Evolutionary conservation across 176 grass and related monocot species (phyloP).

Genomic region (Oryza glaberrima): DNA sequence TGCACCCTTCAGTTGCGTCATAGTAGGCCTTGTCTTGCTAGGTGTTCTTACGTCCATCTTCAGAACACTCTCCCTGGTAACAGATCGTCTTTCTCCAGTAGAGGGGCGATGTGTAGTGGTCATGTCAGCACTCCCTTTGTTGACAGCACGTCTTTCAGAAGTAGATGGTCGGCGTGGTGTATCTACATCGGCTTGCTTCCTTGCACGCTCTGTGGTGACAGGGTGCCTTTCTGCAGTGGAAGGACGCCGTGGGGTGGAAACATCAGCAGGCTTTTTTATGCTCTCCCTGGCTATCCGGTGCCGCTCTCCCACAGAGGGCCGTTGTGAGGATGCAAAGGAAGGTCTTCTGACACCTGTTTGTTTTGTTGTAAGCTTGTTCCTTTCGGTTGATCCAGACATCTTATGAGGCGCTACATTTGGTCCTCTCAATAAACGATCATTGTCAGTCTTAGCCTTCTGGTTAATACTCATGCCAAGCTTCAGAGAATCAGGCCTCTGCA

Average conservation of each 20-base stretch:
- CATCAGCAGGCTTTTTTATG: slow-evolving; percentile 41
- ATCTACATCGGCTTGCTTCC: slow-evolving; percentile 29
- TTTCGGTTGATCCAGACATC: slow-evolving; percentile 21
- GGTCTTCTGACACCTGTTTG: slow-evolving; percentile 45
- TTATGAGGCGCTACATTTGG: slow-evolving; percentile 46
- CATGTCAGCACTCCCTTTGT: slow-evolving; percentile 38
- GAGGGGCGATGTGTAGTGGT: slow-evolving; percentile 33
- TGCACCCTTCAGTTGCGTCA: slow-evolving; percentile 28
- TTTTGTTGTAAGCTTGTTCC: slow-evolving; percentile 37
- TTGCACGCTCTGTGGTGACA: slow-evolving; percentile 36
- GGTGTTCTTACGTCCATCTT: slow-evolving; percentile 42
- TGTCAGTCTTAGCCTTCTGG: slow-evolving; percentile 54
- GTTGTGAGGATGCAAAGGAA: slow-evolving; percentile 36
- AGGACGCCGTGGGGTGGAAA: slow-evolving; percentile 44
- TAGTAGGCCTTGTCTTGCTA: slow-evolving; percentile 35
- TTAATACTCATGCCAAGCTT: slow-evolving; percentile 41
- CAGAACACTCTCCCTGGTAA: slow-evolving; percentile 41
- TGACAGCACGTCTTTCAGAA: slow-evolving; percentile 45
- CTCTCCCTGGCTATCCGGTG: slow-evolving; percentile 21
- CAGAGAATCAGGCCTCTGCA: slow-evolving; percentile 51
- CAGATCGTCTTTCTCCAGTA: slow-evolving; percentile 51
- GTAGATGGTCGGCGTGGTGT: slow-evolving; percentile 46
- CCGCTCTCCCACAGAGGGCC: slow-evolving; percentile 34
- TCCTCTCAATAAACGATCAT: slow-evolving; percentile 40
- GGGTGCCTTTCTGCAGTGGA: slow-evolving; percentile 46